These are phyloP conservation scores for Agaricus subrufescens DNA, from an alignment of 768 basidiomycete species.

Conservation along the genomic window DNA sequence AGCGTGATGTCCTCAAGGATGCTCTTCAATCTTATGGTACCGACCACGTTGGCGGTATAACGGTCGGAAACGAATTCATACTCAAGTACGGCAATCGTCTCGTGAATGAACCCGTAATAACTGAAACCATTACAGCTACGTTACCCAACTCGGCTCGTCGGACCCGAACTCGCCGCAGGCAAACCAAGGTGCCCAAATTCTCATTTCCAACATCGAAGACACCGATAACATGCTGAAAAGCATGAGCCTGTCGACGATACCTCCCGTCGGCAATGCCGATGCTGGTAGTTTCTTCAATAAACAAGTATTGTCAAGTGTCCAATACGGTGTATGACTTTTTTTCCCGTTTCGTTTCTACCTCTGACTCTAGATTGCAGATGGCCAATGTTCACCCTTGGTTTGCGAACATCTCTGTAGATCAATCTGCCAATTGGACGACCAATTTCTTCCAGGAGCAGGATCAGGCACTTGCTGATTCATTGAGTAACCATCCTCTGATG, in stretches of 20 bases:
- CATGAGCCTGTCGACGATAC: constrained; percentile 56
- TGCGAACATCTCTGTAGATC: constrained; percentile 63
- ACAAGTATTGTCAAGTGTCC: constrained; percentile 53
- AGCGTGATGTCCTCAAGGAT: constrained; percentile 58
- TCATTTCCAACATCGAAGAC: constrained; percentile 64
- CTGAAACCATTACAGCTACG: constrained; percentile 39
- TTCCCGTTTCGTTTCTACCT: background rate
- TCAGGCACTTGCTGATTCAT: constrained; percentile 44
- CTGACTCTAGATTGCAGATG: constrained; percentile 41
- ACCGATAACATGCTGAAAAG: constrained; percentile 50
- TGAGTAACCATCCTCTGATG: constrained; percentile 73
- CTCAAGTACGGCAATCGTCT: constrained; percentile 50
- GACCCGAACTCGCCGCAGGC: constrained; percentile 58
- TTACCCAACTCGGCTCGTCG: constrained; percentile 42
- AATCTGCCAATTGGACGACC: constrained; percentile 78
- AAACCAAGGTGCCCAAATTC: constrained; percentile 55
- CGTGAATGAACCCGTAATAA: background rate
- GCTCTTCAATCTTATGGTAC: constrained; percentile 78
- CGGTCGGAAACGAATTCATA: constrained; percentile 91
- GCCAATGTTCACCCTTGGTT: constrained; percentile 95
- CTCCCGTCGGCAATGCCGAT: constrained; percentile 72
- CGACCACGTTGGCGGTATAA: constrained; percentile 71
- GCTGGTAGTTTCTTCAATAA: constrained; percentile 85
- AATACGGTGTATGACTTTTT: constrained; percentile 57
- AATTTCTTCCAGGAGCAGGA: constrained; percentile 72